phyloP scores from a whole-genome alignment of 495 filamentous ascomycete species.

The Terfezia claveryi region DNA sequence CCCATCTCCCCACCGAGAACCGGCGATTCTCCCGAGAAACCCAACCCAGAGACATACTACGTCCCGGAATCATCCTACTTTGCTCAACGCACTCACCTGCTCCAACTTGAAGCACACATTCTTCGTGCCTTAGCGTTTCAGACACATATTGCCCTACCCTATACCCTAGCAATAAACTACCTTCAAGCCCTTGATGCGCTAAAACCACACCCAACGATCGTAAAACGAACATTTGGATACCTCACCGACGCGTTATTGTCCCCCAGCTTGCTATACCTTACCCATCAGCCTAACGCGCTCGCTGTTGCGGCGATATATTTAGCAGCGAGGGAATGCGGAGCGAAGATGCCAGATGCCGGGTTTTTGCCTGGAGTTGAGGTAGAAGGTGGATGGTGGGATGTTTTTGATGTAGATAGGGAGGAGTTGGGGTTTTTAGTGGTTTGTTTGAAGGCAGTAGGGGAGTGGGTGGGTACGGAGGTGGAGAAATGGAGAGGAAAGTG shows the following conservation, averaged over 20 bases:
- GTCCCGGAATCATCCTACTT: conserved; percentile 54
- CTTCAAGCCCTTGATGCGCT: conserved; percentile 62
- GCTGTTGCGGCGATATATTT: conserved; percentile 81
- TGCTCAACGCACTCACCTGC: conserved; percentile 34
- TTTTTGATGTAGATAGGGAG: conserved; percentile 94
- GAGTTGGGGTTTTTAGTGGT: conserved; percentile 87
- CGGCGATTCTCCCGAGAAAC: conserved; percentile 5
- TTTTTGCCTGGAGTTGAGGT: background rate
- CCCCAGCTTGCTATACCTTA: conserved; percentile 75
- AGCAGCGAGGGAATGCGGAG: conserved; percentile 53
- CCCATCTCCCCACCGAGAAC: conserved; percentile 31
- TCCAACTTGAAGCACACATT: conserved; percentile 50
- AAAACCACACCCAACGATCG: conserved; percentile 23
- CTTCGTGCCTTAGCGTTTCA: conserved; percentile 58
- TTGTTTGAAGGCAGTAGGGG: conserved; percentile 57
- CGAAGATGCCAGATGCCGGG: conserved; percentile 39
- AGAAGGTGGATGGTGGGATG: conserved; percentile 80
- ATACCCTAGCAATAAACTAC: conserved; percentile 78
- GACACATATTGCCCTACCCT: conserved; percentile 62
- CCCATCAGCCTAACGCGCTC: conserved; percentile 66
- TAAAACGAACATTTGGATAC: conserved; percentile 43
- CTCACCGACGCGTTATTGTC: conserved; percentile 67
- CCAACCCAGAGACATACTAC: conserved; percentile 38
- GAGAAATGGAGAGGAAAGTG: conserved; percentile 6
- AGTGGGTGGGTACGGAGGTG: conserved; percentile 37